Evolutionary conservation across 805 yeast species (phyloP).

Genomic region (Ascoidea rubescens): DNA sequence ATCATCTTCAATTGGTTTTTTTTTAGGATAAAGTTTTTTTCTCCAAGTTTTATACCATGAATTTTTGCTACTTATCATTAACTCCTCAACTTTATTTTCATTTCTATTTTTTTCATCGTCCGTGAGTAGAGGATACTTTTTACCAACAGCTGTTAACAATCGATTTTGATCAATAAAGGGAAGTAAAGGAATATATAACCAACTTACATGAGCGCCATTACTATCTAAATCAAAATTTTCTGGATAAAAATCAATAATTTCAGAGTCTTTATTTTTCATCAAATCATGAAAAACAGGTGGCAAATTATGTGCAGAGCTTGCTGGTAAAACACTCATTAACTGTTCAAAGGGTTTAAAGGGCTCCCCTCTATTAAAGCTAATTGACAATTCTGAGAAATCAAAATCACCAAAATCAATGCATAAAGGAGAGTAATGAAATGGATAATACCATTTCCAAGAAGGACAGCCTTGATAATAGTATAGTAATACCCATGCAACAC

Average conservation of each 20-base stretch:
- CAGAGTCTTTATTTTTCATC: conserved; percentile 70
- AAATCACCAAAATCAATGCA: conserved; percentile 70
- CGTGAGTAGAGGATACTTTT: conserved; percentile 46
- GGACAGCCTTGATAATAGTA: conserved; percentile 97
- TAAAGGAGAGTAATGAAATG: conserved; percentile 96
- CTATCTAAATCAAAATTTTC: conserved; percentile 79
- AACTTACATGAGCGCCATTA: conserved; percentile 89
- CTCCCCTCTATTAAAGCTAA: conserved; percentile 49
- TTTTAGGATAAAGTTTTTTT: conserved; percentile 15
- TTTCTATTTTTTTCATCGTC: conserved; percentile 61
- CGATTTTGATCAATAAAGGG: conserved; percentile 86
- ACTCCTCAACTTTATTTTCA: conserved; percentile 52
- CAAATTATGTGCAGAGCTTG: conserved; percentile 77
- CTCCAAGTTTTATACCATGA: conserved; percentile 21
- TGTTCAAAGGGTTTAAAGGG: conserved; percentile 91
- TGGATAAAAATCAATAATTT: conserved; percentile 85
- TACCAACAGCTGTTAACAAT: conserved; percentile 50
- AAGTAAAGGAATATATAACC: conserved; percentile 87
- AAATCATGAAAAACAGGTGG: conserved; percentile 72
- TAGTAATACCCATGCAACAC: conserved; percentile 89
- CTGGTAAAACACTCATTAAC: conserved; percentile 89
- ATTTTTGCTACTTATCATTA: conserved; percentile 55
- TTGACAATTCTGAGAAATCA: conserved; percentile 26
- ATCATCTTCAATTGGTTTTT: conserved; percentile 19
- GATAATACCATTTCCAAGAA: conserved; percentile 97